Evolutionary conservation across 768 basidiomycete genomes (phyloP), one percentile per base, ranked within the genome.

Genomic region (Trametes coccinea): DNA sequence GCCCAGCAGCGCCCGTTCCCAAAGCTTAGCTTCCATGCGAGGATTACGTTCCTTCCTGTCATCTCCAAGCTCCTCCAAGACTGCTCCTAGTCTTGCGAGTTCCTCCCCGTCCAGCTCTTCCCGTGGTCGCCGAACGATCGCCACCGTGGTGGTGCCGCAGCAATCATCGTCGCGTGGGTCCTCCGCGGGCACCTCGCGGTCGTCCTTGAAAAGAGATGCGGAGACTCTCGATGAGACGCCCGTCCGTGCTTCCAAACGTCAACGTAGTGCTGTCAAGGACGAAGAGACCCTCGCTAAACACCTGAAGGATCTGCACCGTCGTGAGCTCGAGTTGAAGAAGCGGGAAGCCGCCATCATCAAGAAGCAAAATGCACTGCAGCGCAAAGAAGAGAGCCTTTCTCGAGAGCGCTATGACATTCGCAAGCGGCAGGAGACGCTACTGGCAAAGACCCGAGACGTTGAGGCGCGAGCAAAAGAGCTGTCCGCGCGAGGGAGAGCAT

Each of bases 361-460:
- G 57, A 61, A 55, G 30, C 48, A 59, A 40, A 52, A 61, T 9
- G 53, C 34, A 5, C 29, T 59, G 3, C 11, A 46, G 40, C 56
- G 53, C 10, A 14, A 11, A 11, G 41, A 51, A 31, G 30, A 31
- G 5, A 37, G 8, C 17, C 30, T 59, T 3, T 31, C 41, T 10
- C 57, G 57, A 8, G 33, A 51, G 31, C 49, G 13, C 8, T 44
- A 34, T 3, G 9, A 8, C 6, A 5, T 31, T 2, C 13, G 4
- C n/a, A n/a, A 45, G 29, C n/a, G 41, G 9, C 33, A 44, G 49
- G 29, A 8, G 2, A 45, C 31, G 2, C 4, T 48, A 2, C 6
- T 34, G 0, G 41, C 17, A 16, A 43, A 41, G 33, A 44, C n/a
- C 6, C 27, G 48, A 7, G 48, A 49, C n/a, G 29, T 49, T 29